Evolutionary conservation across 345 rosid species (phyloP).

Genomic region (Arabis hirsuta): DNA sequence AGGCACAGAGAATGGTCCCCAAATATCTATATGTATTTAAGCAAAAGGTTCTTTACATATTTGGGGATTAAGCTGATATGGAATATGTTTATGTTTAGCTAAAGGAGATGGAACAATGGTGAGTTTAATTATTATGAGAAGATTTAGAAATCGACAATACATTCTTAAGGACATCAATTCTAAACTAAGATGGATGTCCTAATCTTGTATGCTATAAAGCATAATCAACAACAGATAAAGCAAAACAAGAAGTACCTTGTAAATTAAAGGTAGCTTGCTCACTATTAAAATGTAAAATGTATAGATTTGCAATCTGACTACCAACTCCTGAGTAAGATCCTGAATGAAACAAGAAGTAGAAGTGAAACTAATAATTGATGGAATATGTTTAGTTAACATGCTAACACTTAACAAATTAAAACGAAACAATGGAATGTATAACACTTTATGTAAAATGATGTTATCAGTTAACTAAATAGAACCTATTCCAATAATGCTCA

Average conservation of each 20-base stretch:
- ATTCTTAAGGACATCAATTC: not conserved
- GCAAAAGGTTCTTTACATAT: not conserved
- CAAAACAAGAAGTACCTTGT: not conserved
- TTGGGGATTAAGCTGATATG: not conserved
- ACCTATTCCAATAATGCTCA: not conserved
- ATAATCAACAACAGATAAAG: not conserved
- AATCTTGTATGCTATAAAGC: not conserved
- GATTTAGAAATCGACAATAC: not conserved
- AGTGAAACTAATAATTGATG: not conserved
- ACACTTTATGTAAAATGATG: not conserved
- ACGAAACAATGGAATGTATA: not conserved
- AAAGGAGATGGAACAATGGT: not conserved
- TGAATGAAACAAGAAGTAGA: not conserved
- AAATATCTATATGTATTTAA: not conserved
- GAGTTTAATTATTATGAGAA: too few species aligned
- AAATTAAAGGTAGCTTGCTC: not conserved
- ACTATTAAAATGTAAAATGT: not conserved
- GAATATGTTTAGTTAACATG: not conserved
- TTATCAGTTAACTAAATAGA: not conserved
- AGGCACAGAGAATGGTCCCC: not conserved
- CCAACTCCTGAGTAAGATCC: not conserved
- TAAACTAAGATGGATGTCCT: not conserved
- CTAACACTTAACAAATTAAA: not conserved
- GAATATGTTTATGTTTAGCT: not conserved
- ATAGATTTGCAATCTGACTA: not conserved